A percentile compares a stretch with the other conserved stretches of the same genome.
These are phyloP conservation scores for Mucor velutinosus DNA, from an alignment of 371 early-diverging fungal species.

Conservation along the genomic window DNA sequence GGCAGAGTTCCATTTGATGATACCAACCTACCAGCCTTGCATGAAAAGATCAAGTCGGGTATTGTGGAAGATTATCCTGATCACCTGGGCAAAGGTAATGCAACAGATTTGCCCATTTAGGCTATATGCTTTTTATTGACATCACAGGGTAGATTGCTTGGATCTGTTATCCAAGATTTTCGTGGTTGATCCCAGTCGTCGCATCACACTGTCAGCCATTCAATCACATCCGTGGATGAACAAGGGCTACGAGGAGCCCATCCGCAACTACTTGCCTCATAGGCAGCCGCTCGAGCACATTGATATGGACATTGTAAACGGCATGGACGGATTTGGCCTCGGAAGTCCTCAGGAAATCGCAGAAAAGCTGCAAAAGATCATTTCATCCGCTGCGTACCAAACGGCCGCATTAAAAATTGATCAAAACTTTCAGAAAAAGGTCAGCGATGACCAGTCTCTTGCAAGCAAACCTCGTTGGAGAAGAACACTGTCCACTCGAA, in stretches of 20 bases:
- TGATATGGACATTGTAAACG: conserved; percentile 36
- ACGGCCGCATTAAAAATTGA: conserved; percentile 33
- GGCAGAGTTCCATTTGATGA: conserved; percentile 91
- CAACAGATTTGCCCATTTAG: neutral
- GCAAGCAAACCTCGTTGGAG: conserved; percentile 21
- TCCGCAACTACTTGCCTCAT: conserved; percentile 42
- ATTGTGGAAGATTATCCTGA: conserved; percentile 46
- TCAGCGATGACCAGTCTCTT: conserved; percentile 20
- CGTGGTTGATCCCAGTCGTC: conserved; percentile 56
- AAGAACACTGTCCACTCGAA: neutral
- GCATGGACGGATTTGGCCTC: conserved; percentile 52
- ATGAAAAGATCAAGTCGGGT: conserved; percentile 67
- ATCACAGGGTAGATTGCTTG: conserved; percentile 54
- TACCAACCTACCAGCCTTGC: conserved; percentile 62
- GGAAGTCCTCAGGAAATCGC: conserved; percentile 37
- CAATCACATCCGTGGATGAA: conserved; percentile 75
- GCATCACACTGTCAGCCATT: conserved; percentile 47
- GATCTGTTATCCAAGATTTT: conserved; percentile 70
- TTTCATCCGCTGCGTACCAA: conserved; percentile 38
- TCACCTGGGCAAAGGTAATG: conserved; percentile 45
- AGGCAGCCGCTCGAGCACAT: conserved; percentile 31
- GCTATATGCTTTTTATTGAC: neutral
- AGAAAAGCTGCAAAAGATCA: conserved; percentile 28
- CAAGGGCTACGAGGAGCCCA: conserved; percentile 56
- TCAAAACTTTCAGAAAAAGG: conserved; percentile 17